These are phyloP conservation scores for Alternaria hordeiaustralica DNA, from an alignment of 2,329 filamentous ascomycete species.

Conservation along the genomic window DNA sequence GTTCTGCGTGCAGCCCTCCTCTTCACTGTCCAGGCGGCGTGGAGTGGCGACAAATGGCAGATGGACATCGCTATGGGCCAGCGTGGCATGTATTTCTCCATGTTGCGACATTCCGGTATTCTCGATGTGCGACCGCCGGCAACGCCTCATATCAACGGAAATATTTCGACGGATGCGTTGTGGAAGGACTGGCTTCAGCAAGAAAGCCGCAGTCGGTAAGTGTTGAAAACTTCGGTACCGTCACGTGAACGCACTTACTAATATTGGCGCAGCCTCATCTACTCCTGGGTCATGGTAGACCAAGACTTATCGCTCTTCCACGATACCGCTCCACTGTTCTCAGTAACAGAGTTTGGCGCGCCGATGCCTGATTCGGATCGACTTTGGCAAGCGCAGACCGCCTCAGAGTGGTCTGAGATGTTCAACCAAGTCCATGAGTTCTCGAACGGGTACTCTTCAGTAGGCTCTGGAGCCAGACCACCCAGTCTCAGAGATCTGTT, in stretches of 20 bases:
- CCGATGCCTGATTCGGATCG: constrained; percentile 69
- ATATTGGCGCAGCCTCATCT: constrained; percentile 63
- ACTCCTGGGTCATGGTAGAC: constrained; percentile 77
- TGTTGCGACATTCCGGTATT: constrained; percentile 73
- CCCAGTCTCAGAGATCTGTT: constrained; percentile 70
- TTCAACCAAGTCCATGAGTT: constrained; percentile 67
- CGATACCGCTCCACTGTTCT: constrained; percentile 59
- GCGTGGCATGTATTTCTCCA: constrained; percentile 74
- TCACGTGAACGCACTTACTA: constrained; percentile 29
- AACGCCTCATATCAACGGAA: constrained; percentile 55
- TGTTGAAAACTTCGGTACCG: constrained; percentile 22
- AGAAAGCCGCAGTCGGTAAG: constrained; percentile 68
- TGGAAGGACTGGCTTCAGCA: constrained; percentile 71
- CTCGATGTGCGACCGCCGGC: constrained; percentile 61
- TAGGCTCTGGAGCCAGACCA: constrained; percentile 60
- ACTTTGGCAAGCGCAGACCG: constrained; percentile 67
- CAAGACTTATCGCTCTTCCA: constrained; percentile 61
- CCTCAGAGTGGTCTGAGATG: constrained; percentile 65
- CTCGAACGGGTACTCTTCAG: constrained; percentile 60
- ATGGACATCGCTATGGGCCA: constrained; percentile 80
- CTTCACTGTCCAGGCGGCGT: constrained; percentile 71
- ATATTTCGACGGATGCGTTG: constrained; percentile 54
- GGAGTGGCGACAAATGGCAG: constrained; percentile 79
- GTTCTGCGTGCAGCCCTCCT: constrained; percentile 70
- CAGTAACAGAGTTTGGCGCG: constrained; percentile 68